phyloP scores from a whole-genome alignment of 2,329 filamentous ascomycete species.

The Cladosporium sp. region DNA sequence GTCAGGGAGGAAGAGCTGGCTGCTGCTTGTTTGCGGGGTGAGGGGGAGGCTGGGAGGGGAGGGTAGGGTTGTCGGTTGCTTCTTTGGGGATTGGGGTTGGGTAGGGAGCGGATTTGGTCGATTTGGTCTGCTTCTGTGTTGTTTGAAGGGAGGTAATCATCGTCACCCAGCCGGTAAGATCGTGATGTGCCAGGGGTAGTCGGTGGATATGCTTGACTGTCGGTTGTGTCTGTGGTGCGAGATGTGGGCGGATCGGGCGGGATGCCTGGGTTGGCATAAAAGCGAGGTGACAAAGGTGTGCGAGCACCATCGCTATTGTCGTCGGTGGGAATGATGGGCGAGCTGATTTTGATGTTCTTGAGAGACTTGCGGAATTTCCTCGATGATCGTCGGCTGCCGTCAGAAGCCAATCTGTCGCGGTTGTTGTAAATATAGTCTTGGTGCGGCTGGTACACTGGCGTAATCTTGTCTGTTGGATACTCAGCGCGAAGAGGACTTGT shows the following conservation, averaged over 20 bases:
- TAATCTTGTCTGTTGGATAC: constrained; percentile 14
- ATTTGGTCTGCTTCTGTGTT: constrained; percentile 15
- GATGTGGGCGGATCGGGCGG: constrained; percentile 48
- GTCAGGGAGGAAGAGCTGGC: constrained; percentile 1
- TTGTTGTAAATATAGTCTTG: background rate
- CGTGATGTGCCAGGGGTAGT: constrained; percentile 28
- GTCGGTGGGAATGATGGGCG: constrained; percentile 41
- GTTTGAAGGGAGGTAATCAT: background rate
- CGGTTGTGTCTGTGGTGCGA: constrained; percentile 22
- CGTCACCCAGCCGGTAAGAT: constrained; percentile 19
- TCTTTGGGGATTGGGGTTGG: constrained; percentile 24
- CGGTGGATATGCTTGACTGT: constrained; percentile 27
- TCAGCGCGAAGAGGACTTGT: constrained; percentile 26
- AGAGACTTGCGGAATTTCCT: constrained; percentile 34
- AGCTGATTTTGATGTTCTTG: constrained; percentile 54
- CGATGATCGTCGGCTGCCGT: constrained; percentile 1
- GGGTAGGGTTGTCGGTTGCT: background rate
- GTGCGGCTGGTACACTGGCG: constrained; percentile 3
- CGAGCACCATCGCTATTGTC: constrained; percentile 43
- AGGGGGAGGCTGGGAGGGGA: background rate
- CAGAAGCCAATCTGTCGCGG: constrained; percentile 5
- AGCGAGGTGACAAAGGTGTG: constrained; percentile 52
- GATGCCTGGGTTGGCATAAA: constrained; percentile 49
- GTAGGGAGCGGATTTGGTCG: constrained; percentile 23
- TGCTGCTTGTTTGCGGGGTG: background rate